Conservation (phyloP, 441 rosid genomes). For the Gossypium armourianum region DNA sequence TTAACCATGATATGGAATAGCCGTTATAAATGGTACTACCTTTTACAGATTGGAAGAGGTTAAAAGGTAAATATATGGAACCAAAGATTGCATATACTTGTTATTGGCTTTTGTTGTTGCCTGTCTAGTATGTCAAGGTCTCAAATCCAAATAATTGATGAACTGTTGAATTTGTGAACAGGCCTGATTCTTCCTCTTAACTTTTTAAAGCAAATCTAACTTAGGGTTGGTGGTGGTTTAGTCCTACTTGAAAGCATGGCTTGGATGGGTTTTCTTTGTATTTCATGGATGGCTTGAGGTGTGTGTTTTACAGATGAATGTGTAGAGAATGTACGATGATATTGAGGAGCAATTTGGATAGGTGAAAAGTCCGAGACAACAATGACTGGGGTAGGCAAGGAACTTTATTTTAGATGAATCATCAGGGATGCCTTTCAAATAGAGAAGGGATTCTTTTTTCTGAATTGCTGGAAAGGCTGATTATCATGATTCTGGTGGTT, state of each 20-base stretch:
- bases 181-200: neutral
- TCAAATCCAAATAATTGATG: neutral
- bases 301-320: slow-evolving; percentile 2
- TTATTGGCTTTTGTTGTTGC: neutral
- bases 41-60: neutral
- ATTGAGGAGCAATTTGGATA: neutral
- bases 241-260: neutral
- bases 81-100: neutral
- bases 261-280: neutral
- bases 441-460: neutral
- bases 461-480: neutral
- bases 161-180: neutral
- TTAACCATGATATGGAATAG: neutral
- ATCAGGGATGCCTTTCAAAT: neutral
- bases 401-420: neutral
- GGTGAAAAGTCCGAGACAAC: neutral
- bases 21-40: neutral
- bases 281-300: neutral
- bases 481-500: neutral
- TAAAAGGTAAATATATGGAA: neutral
- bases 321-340: neutral
- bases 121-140: neutral
- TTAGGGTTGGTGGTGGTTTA: neutral
- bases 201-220: neutral
- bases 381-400: neutral